These are phyloP conservation scores for Sinapis alba DNA, from an alignment of 441 rosid genomes.

Conservation along the genomic window DNA sequence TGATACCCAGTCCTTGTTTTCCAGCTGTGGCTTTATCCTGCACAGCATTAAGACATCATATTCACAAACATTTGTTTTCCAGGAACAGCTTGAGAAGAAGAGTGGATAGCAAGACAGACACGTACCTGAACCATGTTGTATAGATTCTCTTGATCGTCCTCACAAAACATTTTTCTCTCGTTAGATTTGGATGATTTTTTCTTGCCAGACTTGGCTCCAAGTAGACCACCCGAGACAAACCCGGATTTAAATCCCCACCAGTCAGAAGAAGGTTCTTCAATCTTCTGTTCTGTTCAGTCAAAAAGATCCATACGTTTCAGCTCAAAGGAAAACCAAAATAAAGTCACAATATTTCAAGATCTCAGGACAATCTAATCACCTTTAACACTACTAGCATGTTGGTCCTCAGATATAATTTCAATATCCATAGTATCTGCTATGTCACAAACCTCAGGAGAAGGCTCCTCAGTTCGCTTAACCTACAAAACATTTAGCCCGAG, in stretches of 20 bases:
- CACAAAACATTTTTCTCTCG: constrained; percentile 69
- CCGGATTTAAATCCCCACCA: constrained; percentile 97
- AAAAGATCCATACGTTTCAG: background rate
- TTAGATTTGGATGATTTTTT: constrained; percentile 47
- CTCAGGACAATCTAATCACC: constrained; percentile 40
- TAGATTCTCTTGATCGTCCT: constrained; percentile 98
- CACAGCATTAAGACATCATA: background rate
- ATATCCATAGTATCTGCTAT: constrained; percentile 43
- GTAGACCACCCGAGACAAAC: constrained; percentile 91
- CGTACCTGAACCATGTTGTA: constrained; percentile 93
- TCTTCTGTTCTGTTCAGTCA: constrained; percentile 50
- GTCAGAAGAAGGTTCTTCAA: constrained; percentile 53
- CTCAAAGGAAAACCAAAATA: background rate
- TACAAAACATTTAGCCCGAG: constrained; percentile 25
- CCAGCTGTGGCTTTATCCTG: constrained; percentile 95
- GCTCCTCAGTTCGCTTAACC: constrained; percentile 74
- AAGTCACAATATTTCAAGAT: background rate
- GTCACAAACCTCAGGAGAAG: constrained; percentile 42
- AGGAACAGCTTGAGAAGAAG: background rate
- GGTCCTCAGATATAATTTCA: constrained; percentile 48
- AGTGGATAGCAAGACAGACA: background rate
- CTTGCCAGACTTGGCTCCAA: constrained; percentile 66
- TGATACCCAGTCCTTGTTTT: constrained; percentile 95
- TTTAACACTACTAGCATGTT: constrained; percentile 35
- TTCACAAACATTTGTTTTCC: background rate